These are phyloP conservation scores for Macrophomina tecta DNA, from an alignment of 2,329 filamentous ascomycete genomes.

Conservation along the genomic window DNA sequence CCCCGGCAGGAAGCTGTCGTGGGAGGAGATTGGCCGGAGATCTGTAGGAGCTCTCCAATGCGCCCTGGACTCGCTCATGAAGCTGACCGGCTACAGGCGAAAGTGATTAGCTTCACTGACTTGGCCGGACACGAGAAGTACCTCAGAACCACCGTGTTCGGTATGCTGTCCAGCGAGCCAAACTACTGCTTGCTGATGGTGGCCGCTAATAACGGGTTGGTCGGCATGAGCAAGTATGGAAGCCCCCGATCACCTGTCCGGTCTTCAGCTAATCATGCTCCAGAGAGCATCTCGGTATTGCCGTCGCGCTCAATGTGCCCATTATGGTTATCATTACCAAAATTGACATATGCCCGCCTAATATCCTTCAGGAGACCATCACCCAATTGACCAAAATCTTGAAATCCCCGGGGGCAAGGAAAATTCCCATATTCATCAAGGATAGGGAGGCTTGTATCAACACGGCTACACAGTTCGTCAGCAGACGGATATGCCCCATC, in stretches of 20 bases:
- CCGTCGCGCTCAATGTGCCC: constrained; percentile 90
- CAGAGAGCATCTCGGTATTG: constrained; percentile 90
- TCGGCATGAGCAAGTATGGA: constrained; percentile 85
- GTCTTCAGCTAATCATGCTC: neutral
- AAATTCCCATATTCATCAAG: constrained; percentile 96
- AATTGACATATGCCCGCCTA: constrained; percentile 95
- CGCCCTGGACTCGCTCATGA: neutral
- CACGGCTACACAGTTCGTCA: constrained; percentile 94
- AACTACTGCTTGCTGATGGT: constrained; percentile 99
- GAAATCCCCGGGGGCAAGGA: constrained; percentile 89
- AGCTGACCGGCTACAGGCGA: constrained; percentile 59
- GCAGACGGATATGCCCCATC: constrained; percentile 91
- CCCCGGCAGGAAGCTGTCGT: constrained; percentile 85
- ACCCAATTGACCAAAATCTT: constrained; percentile 90
- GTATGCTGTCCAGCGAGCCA: constrained; percentile 88
- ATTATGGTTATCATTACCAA: constrained; percentile 99
- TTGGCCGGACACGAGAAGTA: constrained; percentile 95
- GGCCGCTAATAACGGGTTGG: constrained; percentile 93
- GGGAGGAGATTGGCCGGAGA: constrained; percentile 96
- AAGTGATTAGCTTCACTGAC: constrained; percentile 96
- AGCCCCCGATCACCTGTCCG: neutral
- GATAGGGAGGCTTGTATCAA: constrained; percentile 90
- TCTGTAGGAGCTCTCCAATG: constrained; percentile 58
- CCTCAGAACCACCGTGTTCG: constrained; percentile 93
- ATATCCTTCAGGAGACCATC: constrained; percentile 93